Evolutionary conservation across 352 stramenopile species (phyloP), one percentile per base, ranked within the genome.

Genomic region (Aphanomyces invadans): DNA sequence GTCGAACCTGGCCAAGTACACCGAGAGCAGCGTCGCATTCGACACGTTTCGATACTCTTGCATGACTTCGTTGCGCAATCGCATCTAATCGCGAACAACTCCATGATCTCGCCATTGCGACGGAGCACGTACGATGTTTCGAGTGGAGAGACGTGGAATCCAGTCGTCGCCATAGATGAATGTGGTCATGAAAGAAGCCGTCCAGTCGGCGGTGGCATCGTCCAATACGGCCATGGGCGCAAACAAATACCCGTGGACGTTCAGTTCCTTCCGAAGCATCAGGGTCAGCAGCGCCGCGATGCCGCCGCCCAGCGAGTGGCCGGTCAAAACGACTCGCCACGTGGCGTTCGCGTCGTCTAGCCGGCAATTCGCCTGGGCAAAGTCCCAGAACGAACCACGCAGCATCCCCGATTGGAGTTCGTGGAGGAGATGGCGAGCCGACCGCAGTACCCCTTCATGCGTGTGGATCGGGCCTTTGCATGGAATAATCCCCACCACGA

Each of bases 291-390:
- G 84, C 23, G 77, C 79, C 26, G 74, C 80, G 9, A 92, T 83
- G 7, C 81, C 86, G n/a, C 80, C 86, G 31, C 86, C 84, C 74
- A 93, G 87, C 48, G 83, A 92, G 73, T 95, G 86, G 3, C 86
- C 86, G 21, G 76, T 86, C 4, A 93, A 74, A 12, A 92, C 83
- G 62, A 95, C 75, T 49, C 75, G 79, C 81, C 80, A 90, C 25
- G 49, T 23, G 3, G n/a, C 51, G 28, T 45, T 29, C 0, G 54
- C 38, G 21, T 65, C 61, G 31, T 39, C 67, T 15, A 49, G 39
- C n/a, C 59, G 57, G 56, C 83, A 91, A 39, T 88, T 70, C 1
- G 69, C 65, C 71, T 74, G 68, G 0, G 79, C 80, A 71, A 89
- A 86, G 31, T 89, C 73, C 83, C 83, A 91, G 48, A 91, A 88